phyloP scores from a whole-genome alignment of 441 rosid genomes.

The Bocquillonia castaneifolia region DNA sequence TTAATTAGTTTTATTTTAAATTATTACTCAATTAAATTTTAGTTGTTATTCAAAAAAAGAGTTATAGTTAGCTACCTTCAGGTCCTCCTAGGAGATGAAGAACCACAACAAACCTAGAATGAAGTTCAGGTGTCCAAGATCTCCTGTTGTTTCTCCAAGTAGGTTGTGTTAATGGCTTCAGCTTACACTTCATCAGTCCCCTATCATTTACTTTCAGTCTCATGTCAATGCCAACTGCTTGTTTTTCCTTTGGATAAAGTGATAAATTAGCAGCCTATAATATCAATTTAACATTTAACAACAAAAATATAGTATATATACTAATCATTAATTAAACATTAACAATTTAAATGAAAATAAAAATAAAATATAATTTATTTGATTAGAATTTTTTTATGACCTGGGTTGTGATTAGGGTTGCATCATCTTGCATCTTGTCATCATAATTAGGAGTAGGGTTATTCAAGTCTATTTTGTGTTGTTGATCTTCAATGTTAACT shows the following conservation, averaged over 20 bases:
- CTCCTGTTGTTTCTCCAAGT: slow-evolving; percentile 25
- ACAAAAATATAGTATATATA: too few relatives aligned
- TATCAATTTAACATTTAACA: neutral
- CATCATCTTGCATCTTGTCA: neutral
- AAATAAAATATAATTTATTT: neutral
- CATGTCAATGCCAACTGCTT: neutral
- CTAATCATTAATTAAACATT: neutral
- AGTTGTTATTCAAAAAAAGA: too few relatives aligned
- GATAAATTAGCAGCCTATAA: neutral
- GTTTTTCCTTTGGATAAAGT: neutral
- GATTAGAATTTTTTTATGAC: neutral
- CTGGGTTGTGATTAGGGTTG: slow-evolving; percentile 7
- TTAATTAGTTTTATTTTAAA: neutral
- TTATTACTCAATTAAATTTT: too few relatives aligned
- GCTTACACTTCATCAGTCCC: neutral
- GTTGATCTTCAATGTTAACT: neutral
- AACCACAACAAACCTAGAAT: slow-evolving; percentile 26
- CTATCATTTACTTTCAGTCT: neutral
- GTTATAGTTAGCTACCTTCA: slow-evolving; percentile 13
- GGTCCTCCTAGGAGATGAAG: slow-evolving; percentile 26
- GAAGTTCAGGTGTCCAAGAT: slow-evolving; percentile 28
- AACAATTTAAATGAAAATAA: neutral
- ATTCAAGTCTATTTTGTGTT: neutral
- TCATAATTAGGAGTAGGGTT: neutral
- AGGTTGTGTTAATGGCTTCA: slow-evolving; percentile 17